A percentile compares a stretch with the other conserved stretches of the same genome.
Conservation (phyloP, 2,329 filamentous ascomycete genomes). For the Calonectria montana region DNA sequence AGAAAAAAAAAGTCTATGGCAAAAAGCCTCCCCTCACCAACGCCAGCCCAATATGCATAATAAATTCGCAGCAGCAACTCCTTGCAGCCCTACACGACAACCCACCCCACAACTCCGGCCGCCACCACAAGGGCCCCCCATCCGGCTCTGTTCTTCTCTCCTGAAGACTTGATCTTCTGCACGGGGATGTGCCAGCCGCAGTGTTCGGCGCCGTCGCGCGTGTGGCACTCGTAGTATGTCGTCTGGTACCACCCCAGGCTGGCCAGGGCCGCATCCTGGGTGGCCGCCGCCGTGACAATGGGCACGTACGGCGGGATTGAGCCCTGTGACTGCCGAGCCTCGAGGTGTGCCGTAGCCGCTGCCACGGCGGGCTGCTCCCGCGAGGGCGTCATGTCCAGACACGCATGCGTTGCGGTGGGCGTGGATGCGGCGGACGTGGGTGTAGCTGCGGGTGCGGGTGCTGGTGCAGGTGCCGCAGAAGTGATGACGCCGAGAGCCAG, state of each 20-base stretch:
- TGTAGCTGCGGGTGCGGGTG: conserved; percentile 14
- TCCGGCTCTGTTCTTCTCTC: conserved; percentile 33
- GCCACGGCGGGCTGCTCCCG: neutral
- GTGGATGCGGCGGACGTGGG: neutral
- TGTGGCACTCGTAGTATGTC: conserved; percentile 50
- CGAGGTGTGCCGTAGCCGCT: neutral
- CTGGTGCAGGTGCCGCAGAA: conserved; percentile 7
- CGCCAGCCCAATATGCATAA: neutral
- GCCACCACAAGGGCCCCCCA: conserved; percentile 34
- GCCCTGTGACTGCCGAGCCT: conserved; percentile 18
- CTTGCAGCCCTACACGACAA: conserved; percentile 18
- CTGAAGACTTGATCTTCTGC: conserved; percentile 38
- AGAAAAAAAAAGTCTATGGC: conserved; percentile 10
- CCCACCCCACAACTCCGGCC: conserved; percentile 35
- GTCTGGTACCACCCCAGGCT: conserved; percentile 47
- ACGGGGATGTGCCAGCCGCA: conserved; percentile 53
- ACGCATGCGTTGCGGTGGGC: neutral
- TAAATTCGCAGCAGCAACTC: neutral
- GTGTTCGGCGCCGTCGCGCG: conserved; percentile 43
- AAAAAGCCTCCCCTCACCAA: neutral
- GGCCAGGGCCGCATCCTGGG: conserved; percentile 43
- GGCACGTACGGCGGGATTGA: conserved; percentile 41
- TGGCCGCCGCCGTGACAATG: conserved; percentile 47
- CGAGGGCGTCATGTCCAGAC: neutral
- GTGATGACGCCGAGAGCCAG: neutral